phyloP scores from a whole-genome alignment of 73 alveolate genomes.

The Symbiodinium pilosum region DNA sequence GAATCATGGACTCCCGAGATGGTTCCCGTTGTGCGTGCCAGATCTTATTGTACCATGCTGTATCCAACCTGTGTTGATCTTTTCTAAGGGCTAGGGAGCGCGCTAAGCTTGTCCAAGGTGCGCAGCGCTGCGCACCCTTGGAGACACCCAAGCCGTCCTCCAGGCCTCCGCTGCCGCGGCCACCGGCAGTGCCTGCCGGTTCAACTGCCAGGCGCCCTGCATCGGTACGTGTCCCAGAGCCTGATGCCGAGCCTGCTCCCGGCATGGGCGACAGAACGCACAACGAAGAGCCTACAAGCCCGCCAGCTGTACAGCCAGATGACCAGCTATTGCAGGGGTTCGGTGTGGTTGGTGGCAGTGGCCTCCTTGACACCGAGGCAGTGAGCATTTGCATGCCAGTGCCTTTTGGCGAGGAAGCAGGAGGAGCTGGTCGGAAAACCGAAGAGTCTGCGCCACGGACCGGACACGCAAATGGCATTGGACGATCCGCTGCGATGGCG shows the following conservation, averaged over 20 bases:
- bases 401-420: conserved; percentile 55
- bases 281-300: neutral
- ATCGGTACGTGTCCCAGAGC: neutral
- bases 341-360: conserved; percentile 90
- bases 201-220: neutral
- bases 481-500: conserved; percentile 50
- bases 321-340: conserved; percentile 17
- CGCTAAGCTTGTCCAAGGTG: neutral
- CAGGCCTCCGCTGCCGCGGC: conserved; percentile 16
- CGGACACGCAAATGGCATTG: conserved; percentile 46
- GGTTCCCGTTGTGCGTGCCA: conserved; percentile 40
- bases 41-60: neutral
- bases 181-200: too few species aligned
- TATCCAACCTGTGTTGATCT: neutral
- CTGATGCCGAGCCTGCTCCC: conserved; percentile 63
- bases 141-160: neutral
- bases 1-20: conserved; percentile 48
- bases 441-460: conserved; percentile 9
- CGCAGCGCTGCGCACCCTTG: conserved; percentile 5
- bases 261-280: neutral
- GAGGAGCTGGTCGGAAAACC: conserved; percentile 6
- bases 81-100: neutral
- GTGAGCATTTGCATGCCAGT: conserved; percentile 82
- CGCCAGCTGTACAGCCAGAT: neutral
- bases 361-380: conserved; percentile 45